Evolutionary conservation across 2,329 filamentous ascomycete species (phyloP).

Genomic region (Fusarium irregulare): DNA sequence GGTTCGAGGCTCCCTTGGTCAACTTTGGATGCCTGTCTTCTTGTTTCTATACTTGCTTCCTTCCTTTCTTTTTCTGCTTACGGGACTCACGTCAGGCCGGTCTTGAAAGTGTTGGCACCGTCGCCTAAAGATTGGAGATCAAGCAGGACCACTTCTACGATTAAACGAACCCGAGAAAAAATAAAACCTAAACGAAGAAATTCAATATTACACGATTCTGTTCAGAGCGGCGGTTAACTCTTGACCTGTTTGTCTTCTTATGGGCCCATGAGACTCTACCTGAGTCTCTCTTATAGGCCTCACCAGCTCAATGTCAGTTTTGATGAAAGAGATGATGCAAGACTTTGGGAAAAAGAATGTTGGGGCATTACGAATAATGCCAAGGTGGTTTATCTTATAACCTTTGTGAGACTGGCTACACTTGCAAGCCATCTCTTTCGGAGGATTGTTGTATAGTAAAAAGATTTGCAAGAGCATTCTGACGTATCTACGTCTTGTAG

Average conservation of each 20-base stretch:
- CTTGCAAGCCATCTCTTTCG: conserved; percentile 18
- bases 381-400: conserved; percentile 8
- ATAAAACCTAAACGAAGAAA: conserved; percentile 29
- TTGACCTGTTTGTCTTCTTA: conserved; percentile 33
- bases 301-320: background rate
- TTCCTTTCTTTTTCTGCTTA: conserved; percentile 35
- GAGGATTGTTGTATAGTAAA: conserved; percentile 40
- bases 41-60: conserved; percentile 38
- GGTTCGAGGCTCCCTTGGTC: conserved; percentile 22
- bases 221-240: conserved; percentile 25
- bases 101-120: conserved; percentile 42
- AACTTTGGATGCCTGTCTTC: conserved; percentile 41
- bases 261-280: conserved; percentile 15
- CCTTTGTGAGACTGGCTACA: conserved; percentile 9
- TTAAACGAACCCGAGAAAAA: conserved; percentile 39
- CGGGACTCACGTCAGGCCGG: conserved; percentile 42
- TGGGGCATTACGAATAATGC: conserved; percentile 23
- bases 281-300: conserved; percentile 12
- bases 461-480: conserved; percentile 23
- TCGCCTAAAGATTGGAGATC: conserved; percentile 31
- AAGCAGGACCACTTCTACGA: conserved; percentile 42
- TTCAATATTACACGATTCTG: conserved; percentile 33
- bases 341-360: conserved; percentile 20
- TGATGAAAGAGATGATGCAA: conserved; percentile 17
- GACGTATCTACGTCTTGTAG: conserved; percentile 23